Evolutionary conservation across 495 filamentous ascomycete species (phyloP).

Genomic region (Echria macrotheca): DNA sequence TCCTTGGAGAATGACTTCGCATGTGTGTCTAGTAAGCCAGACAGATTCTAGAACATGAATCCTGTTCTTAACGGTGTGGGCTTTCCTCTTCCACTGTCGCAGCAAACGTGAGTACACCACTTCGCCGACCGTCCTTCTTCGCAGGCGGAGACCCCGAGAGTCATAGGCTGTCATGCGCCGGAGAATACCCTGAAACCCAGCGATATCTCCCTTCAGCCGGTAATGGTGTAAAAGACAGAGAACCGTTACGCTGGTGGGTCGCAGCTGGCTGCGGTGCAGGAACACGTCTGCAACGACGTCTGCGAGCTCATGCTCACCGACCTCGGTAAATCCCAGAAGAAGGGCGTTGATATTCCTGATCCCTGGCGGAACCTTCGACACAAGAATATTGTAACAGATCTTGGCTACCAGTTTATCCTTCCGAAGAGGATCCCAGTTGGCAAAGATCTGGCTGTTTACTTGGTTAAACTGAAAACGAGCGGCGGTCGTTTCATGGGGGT

Average conservation of each 20-base stretch:
- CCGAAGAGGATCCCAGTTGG: conserved; percentile 15
- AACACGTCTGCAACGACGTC: conserved; percentile 49
- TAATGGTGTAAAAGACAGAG: conserved; percentile 52
- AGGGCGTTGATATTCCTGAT: conserved; percentile 63
- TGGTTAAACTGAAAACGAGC: conserved; percentile 28
- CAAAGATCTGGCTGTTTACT: conserved; percentile 30
- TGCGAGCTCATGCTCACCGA: conserved; percentile 46
- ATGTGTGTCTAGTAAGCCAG: too few species aligned
- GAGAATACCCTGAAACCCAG: conserved; percentile 37
- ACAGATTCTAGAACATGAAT: too few species aligned
- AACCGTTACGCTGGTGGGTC: conserved; percentile 50
- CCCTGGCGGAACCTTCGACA: conserved; percentile 50
- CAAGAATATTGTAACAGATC: conserved; percentile 63
- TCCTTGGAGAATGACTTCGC: conserved; percentile 34
- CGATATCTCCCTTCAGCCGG: conserved; percentile 30
- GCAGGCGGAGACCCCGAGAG: conserved; percentile 19
- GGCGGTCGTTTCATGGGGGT: conserved; percentile 9
- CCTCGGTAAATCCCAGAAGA: conserved; percentile 50
- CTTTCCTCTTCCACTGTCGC: background rate
- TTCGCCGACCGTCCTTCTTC: conserved; percentile 10
- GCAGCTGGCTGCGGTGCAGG: conserved; percentile 41
- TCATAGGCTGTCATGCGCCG: conserved; percentile 32
- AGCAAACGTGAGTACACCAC: background rate
- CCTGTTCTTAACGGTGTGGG: background rate
- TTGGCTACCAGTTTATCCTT: conserved; percentile 40